A percentile compares a stretch with the other conserved stretches of the same genome.
These are phyloP conservation scores for Trichoderma erinaceum DNA, from an alignment of 495 filamentous ascomycete species.

Conservation along the genomic window DNA sequence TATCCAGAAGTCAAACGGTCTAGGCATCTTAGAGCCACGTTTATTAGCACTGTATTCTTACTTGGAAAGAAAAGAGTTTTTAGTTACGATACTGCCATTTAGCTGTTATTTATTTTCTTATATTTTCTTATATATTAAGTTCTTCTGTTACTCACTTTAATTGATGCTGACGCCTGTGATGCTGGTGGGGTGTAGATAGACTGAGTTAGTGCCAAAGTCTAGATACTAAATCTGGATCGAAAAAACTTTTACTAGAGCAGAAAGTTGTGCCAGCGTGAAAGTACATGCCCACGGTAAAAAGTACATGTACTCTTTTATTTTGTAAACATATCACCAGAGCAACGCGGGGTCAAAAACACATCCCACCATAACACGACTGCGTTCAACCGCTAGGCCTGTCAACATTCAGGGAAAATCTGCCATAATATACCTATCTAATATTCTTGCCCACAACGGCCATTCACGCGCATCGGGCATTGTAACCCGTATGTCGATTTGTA, in stretches of 20 bases:
- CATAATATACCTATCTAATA: neutral
- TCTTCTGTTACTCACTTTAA: too few species aligned
- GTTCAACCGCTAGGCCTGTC: neutral
- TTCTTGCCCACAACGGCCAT: neutral
- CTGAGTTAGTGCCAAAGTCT: neutral
- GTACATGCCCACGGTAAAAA: neutral
- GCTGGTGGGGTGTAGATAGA: neutral
- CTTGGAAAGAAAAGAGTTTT: too few species aligned
- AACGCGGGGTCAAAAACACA: conserved; percentile 10
- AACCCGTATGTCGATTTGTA: neutral
- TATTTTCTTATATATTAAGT: too few species aligned
- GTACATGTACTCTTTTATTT: neutral
- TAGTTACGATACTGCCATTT: too few species aligned
- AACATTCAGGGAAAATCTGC: neutral
- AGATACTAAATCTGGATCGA: neutral
- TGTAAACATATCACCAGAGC: conserved; percentile 4
- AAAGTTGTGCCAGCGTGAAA: neutral
- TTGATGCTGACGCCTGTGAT: neutral
- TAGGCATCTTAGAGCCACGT: too few species aligned
- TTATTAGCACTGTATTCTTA: too few species aligned
- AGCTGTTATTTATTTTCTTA: too few species aligned
- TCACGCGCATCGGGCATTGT: neutral
- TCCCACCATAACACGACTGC: neutral
- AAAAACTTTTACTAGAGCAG: neutral
- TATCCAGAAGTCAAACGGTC: too few species aligned